Evolutionary conservation across 257 asterid species (phyloP).

Genomic region (Gentiana straminea): DNA sequence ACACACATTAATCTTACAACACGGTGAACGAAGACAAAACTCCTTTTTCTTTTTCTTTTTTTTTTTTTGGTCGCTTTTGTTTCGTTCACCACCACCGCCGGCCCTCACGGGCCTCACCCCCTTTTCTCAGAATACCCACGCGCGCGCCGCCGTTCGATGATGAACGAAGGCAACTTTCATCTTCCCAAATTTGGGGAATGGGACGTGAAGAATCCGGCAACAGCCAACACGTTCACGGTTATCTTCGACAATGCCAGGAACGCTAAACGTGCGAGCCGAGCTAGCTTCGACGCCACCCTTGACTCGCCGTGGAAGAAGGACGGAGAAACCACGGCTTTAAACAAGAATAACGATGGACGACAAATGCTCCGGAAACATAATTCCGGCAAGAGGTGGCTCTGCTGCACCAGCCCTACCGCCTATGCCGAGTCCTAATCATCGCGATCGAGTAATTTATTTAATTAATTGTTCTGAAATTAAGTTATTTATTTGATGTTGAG

Average conservation of each 20-base stretch:
- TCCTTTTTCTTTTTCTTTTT: background rate
- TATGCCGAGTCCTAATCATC: slow-evolving; percentile 11
- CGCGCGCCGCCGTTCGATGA: background rate
- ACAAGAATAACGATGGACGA: background rate
- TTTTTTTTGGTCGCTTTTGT: too few relatives aligned
- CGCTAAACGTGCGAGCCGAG: slow-evolving; percentile 6
- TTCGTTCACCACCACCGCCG: too few relatives aligned
- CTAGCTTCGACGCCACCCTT: background rate
- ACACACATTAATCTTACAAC: too few relatives aligned
- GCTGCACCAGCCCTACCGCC: slow-evolving; percentile 13
- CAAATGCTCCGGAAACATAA: background rate
- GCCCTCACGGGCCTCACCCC: background rate
- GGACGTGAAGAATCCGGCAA: slow-evolving; percentile 18
- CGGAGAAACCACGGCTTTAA: background rate
- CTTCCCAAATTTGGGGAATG: slow-evolving; percentile 21
- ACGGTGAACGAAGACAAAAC: background rate
- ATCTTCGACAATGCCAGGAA: slow-evolving; percentile 18
- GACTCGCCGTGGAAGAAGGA: background rate
- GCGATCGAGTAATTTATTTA: too few relatives aligned
- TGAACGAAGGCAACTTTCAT: slow-evolving; percentile 10
- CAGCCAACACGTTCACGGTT: slow-evolving; percentile 10
- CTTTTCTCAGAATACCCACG: background rate
- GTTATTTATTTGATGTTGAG: too few relatives aligned
- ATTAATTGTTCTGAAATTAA: too few relatives aligned
- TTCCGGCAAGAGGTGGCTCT: slow-evolving; percentile 14